A percentile compares a stretch with the other conserved stretches of the same genome.
phyloP scores from a whole-genome alignment of 768 basidiomycete genomes.

The Boletellus sp. region DNA sequence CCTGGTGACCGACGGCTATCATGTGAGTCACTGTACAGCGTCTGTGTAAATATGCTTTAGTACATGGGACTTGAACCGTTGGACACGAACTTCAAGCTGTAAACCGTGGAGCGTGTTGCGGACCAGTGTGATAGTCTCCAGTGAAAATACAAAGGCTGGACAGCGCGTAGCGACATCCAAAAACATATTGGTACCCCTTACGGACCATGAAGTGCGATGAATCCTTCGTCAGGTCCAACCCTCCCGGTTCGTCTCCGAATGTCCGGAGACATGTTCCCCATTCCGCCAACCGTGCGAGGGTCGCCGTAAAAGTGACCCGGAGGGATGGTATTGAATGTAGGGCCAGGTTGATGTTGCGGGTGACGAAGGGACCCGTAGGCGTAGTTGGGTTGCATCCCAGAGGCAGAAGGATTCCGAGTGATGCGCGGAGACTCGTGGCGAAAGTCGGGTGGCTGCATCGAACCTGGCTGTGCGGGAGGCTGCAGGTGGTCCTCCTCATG shows the following conservation, averaged over 20 bases:
- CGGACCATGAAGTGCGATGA: constrained; percentile 30
- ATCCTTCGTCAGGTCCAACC: constrained; percentile 32
- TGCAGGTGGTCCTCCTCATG: constrained; percentile 28
- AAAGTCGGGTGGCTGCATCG: constrained; percentile 34
- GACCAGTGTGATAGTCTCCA: no score
- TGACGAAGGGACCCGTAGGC: constrained; percentile 32
- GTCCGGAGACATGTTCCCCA: constrained; percentile 36
- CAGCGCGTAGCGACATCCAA: neutral
- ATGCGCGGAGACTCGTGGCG: constrained; percentile 35
- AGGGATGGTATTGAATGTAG: constrained; percentile 33
- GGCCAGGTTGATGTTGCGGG: constrained; percentile 26
- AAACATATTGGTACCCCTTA: constrained; percentile 14
- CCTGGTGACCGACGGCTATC: no score
- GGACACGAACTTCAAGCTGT: no score
- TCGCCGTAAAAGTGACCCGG: constrained; percentile 41
- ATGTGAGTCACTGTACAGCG: no score
- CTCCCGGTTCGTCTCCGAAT: constrained; percentile 30
- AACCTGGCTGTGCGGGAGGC: constrained; percentile 17
- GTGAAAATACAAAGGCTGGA: no score
- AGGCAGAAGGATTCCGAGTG: constrained; percentile 26
- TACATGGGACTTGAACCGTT: no score
- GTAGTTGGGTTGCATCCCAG: constrained; percentile 28
- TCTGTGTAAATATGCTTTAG: no score
- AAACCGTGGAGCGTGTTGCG: no score
- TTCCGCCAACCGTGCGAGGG: constrained; percentile 29